Evolutionary conservation across 1,284 basidiomycete genomes (phyloP).

Genomic region (Cutaneotrichosporon daszewskae): DNA sequence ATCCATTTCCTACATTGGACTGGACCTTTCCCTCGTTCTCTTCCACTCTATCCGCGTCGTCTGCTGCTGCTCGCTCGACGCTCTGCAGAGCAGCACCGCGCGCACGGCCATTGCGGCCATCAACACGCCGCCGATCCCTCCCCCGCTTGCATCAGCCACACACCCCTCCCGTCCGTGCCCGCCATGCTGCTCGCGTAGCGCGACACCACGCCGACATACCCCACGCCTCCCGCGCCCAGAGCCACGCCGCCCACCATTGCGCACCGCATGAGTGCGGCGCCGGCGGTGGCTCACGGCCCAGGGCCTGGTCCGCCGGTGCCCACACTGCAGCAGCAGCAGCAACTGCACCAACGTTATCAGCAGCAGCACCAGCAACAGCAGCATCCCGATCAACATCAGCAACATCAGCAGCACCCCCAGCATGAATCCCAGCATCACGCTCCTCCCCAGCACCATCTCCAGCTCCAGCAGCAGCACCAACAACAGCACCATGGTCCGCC

Average conservation of each 20-base stretch:
- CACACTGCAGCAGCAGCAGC: neutral
- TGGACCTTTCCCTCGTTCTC: too few species aligned
- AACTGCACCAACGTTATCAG: neutral
- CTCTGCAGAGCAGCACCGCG: too few species aligned
- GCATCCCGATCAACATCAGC: neutral
- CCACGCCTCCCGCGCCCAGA: too few species aligned
- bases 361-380: neutral
- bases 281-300: slow-evolving; percentile 4
- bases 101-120: too few species aligned
- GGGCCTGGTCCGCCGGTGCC: slow-evolving; percentile 3
- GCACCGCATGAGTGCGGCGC: slow-evolving; percentile 5
- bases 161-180: too few species aligned
- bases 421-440: neutral
- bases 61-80: too few species aligned
- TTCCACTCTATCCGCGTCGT: too few species aligned
- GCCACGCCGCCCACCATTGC: neutral
- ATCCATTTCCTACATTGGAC: too few species aligned
- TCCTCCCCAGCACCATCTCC: neutral
- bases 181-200: too few species aligned
- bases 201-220: too few species aligned
- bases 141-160: too few species aligned
- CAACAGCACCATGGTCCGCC: neutral
- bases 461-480: neutral
- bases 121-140: too few species aligned
- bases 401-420: neutral